A percentile compares a stretch with the other conserved stretches of the same genome.
Conservation (phyloP, 768 basidiomycete species). For the Boletus reticuloceps region DNA sequence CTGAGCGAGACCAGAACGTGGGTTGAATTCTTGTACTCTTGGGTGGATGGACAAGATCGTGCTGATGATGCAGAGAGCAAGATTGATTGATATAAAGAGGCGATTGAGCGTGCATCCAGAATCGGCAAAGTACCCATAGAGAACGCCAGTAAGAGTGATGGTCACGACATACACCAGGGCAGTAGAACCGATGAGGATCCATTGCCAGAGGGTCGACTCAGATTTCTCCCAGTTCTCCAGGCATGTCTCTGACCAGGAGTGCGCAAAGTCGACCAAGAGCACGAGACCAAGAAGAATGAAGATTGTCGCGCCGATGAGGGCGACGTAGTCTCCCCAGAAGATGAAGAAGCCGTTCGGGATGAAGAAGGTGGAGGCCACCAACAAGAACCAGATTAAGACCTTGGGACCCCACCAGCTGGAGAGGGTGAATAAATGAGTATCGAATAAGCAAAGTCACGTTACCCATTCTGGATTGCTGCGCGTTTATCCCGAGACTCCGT, state of each 20-base stretch:
- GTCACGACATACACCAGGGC: slow-evolving; percentile 82
- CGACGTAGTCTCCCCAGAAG: slow-evolving; percentile 93
- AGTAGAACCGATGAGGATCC: slow-evolving; percentile 91
- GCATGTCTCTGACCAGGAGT: slow-evolving; percentile 97
- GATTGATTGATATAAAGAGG: slow-evolving; percentile 97
- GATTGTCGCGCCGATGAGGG: slow-evolving; percentile 86
- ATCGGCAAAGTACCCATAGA: slow-evolving; percentile 90
- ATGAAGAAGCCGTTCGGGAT: slow-evolving; percentile 98
- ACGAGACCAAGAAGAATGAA: slow-evolving; percentile 98
- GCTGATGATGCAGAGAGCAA: slow-evolving; percentile 73
- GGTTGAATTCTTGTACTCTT: slow-evolving; percentile 85
- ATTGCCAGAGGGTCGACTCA: slow-evolving; percentile 91
- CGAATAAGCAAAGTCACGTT: slow-evolving; percentile 18
- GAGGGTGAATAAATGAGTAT: slow-evolving; percentile 13
- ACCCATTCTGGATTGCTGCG: slow-evolving; percentile 97
- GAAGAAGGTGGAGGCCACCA: slow-evolving; percentile 82
- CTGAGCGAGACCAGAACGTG: slow-evolving; percentile 92
- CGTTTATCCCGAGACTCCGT: slow-evolving; percentile 89
- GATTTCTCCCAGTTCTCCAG: slow-evolving; percentile 93
- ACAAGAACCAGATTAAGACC: slow-evolving; percentile 81
- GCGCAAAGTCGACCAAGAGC: slow-evolving; percentile 96
- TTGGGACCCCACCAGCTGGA: slow-evolving; percentile 98
- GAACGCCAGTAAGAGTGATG: slow-evolving; percentile 81
- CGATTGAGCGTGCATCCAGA: slow-evolving; percentile 87
- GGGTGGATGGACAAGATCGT: slow-evolving; percentile 85